phyloP scores from a whole-genome alignment of 2,329 filamentous ascomycete genomes.

The Berkeleyomyces basicola region DNA sequence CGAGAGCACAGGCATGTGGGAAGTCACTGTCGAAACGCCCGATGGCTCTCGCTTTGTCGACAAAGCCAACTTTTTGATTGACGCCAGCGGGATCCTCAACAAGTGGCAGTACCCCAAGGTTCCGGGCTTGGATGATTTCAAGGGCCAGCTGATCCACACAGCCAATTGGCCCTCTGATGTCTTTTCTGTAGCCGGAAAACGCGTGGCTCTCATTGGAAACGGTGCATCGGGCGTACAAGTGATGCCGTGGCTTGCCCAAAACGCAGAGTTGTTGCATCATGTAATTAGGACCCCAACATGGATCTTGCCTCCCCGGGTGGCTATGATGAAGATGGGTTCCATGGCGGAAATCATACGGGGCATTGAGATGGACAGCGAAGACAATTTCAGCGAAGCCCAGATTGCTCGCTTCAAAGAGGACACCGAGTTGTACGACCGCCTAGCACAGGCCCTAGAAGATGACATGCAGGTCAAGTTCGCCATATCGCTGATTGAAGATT shows the following conservation, averaged over 20 bases:
- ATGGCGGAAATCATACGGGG: slow-evolving; percentile 18
- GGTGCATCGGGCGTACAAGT: slow-evolving; percentile 39
- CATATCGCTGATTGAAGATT: slow-evolving; percentile 26
- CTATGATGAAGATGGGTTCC: slow-evolving; percentile 21
- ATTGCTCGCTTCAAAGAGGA: slow-evolving; percentile 32
- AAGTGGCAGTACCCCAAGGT: slow-evolving; percentile 38
- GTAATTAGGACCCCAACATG: slow-evolving; percentile 28
- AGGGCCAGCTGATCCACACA: slow-evolving; percentile 35
- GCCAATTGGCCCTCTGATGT: slow-evolving; percentile 32
- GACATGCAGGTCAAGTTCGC: slow-evolving; percentile 29
- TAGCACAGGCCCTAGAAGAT: slow-evolving; percentile 30
- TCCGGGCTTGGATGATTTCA: slow-evolving; percentile 28
- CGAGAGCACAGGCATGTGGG: slow-evolving; percentile 27
- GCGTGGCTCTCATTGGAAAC: slow-evolving; percentile 39
- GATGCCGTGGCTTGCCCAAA: slow-evolving; percentile 31
- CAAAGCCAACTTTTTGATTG: slow-evolving; percentile 30
- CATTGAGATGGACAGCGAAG: slow-evolving; percentile 17
- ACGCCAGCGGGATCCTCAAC: slow-evolving; percentile 37
- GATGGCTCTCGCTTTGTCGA: slow-evolving; percentile 27
- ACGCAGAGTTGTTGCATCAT: slow-evolving; percentile 25
- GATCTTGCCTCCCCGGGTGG: slow-evolving; percentile 24
- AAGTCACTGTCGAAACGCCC: slow-evolving; percentile 23
- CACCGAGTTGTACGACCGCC: slow-evolving; percentile 28
- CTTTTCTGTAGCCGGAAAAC: slow-evolving; percentile 33
- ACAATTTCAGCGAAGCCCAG: slow-evolving; percentile 20